Evolutionary conservation across 306 rosid genomes (phyloP), one percentile per base, ranked within the genome.

Genomic region (Hippophae rhamnoides): DNA sequence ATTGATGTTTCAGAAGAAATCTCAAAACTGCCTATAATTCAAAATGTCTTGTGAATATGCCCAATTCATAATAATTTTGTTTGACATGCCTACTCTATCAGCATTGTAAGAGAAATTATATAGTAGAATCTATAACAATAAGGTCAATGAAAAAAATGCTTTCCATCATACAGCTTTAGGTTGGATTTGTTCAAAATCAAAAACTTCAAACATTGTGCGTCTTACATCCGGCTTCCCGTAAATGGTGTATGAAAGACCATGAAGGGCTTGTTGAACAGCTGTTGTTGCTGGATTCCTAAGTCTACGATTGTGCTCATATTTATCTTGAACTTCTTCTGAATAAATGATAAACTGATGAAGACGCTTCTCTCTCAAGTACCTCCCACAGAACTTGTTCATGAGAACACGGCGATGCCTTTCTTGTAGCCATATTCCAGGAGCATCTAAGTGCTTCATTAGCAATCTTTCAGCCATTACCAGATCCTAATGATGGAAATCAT

Each of bases 361-460:
- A 68, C 65, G 76, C 77, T 78, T 88, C 54, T 72, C 89, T 72
- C 99, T 82, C 79, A 92, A 77, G 67, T 88, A 92, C 64, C 90
- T 77, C 54, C 95, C 94, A 41, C 96, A 92, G 56, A 69, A 75
- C 76, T 86, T 92, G 86, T 92, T 92, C 99, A 92, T 82, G 1
- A 92, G 74, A 70, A 80, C 25, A 40, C 95, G 80, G 43, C 96
- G 93, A 60, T 92, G 96, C 70, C 79, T 88, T 82, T 82, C 89
- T 57, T 83, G 90, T 45, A 88, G 54, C 99, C 99, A 92, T 69
- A 63, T 60, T 44, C 96, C 99, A 1, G 99, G 99, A 56, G 99
- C 99, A 70, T 92, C 99, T 72, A 92, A 80, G 74, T 92, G 97
- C 76, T 88, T 92, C 90, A 84, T 88, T 82, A 92, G 71, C 82